Percentiles rank a stretch among this genome's conserved stretches.
Evolutionary conservation across 805 yeast genomes (phyloP).

Genomic region (Torulaspora maleeae): DNA sequence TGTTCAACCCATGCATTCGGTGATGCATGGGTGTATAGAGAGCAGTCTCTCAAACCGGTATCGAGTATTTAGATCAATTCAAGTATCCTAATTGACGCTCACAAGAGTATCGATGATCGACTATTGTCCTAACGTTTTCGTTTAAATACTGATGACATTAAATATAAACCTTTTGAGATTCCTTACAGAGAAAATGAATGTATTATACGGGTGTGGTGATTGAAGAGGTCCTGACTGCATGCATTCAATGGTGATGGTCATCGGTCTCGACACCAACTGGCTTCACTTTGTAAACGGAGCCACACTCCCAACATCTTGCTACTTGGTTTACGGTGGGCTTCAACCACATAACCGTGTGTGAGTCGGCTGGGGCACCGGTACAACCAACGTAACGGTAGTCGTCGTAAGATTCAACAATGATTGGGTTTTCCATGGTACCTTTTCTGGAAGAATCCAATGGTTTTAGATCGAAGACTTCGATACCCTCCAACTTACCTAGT

Average conservation of each 20-base stretch:
- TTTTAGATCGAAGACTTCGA: constrained; percentile 84
- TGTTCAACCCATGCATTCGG: no score
- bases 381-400: constrained; percentile 95
- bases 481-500: constrained; percentile 91
- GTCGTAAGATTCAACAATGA: constrained; percentile 82
- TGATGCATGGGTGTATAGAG: no score
- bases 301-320: constrained; percentile 98
- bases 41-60: no score
- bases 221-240: not conserved
- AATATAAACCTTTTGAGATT: constrained; percentile 8
- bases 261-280: constrained; percentile 76
- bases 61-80: no score
- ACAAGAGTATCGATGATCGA: not conserved
- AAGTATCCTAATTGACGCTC: no score
- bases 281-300: constrained; percentile 86
- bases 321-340: constrained; percentile 76
- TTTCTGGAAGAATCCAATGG: constrained; percentile 83
- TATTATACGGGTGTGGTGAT: constrained; percentile 2
- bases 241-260: constrained; percentile 35
- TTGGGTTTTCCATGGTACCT: constrained; percentile 90
- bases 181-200: constrained; percentile 8
- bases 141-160: constrained; percentile 7
- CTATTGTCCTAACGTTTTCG: constrained; percentile 5
- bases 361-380: constrained; percentile 91
- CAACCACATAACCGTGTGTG: constrained; percentile 90